phyloP scores from a whole-genome alignment of 1,284 basidiomycete genomes.

The Thecaphora frezii region DNA sequence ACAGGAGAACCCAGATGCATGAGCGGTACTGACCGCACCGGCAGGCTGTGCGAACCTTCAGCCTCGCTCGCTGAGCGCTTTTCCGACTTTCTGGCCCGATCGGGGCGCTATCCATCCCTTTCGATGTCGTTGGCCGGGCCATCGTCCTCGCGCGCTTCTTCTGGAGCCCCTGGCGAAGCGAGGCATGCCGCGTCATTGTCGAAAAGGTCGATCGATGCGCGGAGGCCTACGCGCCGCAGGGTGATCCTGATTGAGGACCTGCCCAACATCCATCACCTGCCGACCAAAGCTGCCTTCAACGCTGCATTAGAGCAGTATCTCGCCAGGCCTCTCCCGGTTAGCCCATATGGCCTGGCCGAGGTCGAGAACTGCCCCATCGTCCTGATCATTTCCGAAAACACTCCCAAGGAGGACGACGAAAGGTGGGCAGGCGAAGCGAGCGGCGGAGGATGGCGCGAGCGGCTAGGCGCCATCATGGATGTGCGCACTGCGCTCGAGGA shows the following conservation, averaged over 20 bases:
- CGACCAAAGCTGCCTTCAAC: conserved; percentile 77
- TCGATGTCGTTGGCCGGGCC: background rate
- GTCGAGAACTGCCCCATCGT: conserved; percentile 67
- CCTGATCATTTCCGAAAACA: conserved; percentile 78
- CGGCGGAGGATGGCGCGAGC: conserved; percentile 61
- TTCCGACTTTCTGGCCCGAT: conserved; percentile 37
- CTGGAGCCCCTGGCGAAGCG: background rate
- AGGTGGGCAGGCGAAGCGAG: conserved; percentile 64
- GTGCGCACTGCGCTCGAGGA: conserved; percentile 70
- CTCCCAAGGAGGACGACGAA: conserved; percentile 62
- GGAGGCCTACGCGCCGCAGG: conserved; percentile 19
- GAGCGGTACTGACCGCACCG: no score
- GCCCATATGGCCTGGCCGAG: conserved; percentile 3
- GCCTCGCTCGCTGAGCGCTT: conserved; percentile 39
- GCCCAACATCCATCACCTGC: conserved; percentile 72
- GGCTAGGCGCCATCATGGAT: conserved; percentile 63
- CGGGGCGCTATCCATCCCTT: conserved; percentile 33
- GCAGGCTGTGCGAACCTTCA: no score
- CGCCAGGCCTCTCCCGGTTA: conserved; percentile 6
- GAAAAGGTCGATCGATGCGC: background rate
- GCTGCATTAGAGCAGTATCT: conserved; percentile 63
- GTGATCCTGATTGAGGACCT: conserved; percentile 86
- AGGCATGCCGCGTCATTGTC: conserved; percentile 1
- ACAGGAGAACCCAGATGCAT: no score
- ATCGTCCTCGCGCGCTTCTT: no score